phyloP scores from a whole-genome alignment of 2,329 filamentous ascomycete species.

The Trichoderma brevicompactum region DNA sequence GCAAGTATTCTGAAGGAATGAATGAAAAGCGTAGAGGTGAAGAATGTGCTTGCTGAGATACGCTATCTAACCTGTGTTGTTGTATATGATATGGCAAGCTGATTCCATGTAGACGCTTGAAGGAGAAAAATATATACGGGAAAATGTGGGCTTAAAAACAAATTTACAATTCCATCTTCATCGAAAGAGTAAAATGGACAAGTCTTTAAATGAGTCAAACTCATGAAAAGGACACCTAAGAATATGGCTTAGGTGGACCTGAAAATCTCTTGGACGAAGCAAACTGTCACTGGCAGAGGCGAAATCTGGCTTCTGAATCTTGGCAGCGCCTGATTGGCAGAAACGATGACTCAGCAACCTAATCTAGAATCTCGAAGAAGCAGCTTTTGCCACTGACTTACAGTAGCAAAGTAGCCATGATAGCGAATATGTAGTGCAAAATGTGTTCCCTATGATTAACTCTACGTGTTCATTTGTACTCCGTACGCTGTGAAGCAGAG shows the following conservation, averaged over 20 bases:
- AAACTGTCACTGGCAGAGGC: conserved; percentile 21
- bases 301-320: conserved; percentile 27
- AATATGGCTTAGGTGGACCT: conserved; percentile 23
- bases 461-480: no score
- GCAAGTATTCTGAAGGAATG: not conserved
- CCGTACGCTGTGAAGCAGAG: not conserved
- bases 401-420: not conserved
- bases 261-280: not conserved
- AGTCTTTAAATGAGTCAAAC: conserved; percentile 29
- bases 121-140: not conserved
- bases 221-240: conserved; percentile 31
- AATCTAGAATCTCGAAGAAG: conserved; percentile 20
- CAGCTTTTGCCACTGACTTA: not conserved
- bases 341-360: conserved; percentile 14
- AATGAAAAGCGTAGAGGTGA: not conserved
- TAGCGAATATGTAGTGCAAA: not conserved
- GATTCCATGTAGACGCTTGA: not conserved
- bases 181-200: not conserved
- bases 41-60: not conserved
- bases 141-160: not conserved
- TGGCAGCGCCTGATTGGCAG: conserved; percentile 30
- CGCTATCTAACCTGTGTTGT: not conserved
- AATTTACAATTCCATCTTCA: not conserved
- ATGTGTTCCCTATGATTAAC: no score
- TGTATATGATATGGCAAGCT: not conserved